These are phyloP conservation scores for Ogataea kodamae DNA, from an alignment of 805 yeast genomes.

Conservation along the genomic window DNA sequence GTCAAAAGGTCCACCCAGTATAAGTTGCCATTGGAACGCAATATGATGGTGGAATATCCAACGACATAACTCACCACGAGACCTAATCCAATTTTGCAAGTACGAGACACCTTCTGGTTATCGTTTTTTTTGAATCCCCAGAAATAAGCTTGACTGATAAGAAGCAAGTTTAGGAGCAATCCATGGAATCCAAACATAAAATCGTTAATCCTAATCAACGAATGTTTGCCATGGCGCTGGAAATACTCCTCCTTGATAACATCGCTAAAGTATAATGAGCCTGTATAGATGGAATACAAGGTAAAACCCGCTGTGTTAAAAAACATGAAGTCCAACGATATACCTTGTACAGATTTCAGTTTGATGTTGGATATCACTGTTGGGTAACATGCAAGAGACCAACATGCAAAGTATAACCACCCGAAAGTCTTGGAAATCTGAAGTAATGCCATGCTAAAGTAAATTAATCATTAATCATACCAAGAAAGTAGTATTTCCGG, in stretches of 20 bases:
- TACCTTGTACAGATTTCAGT: slow-evolving; percentile 34
- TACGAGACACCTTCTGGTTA: slow-evolving; percentile 26
- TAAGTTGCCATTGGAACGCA: slow-evolving; percentile 13
- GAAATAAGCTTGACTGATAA: slow-evolving; percentile 32
- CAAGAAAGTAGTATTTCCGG: background rate
- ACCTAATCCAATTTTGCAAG: slow-evolving; percentile 22
- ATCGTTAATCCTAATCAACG: slow-evolving; percentile 33
- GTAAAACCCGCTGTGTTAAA: slow-evolving; percentile 34
- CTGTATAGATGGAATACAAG: slow-evolving; percentile 31
- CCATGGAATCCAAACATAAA: slow-evolving; percentile 33
- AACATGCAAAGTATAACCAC: slow-evolving; percentile 30
- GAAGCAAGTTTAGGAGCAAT: slow-evolving; percentile 24
- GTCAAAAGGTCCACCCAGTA: slow-evolving; percentile 34
- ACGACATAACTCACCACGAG: slow-evolving; percentile 15
- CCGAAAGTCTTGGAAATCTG: slow-evolving; percentile 26
- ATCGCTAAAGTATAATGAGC: slow-evolving; percentile 20
- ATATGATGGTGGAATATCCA: slow-evolving; percentile 15
- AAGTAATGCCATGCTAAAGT: background rate
- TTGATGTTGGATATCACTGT: slow-evolving; percentile 31
- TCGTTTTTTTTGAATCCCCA: slow-evolving; percentile 35
- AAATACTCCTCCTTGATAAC: slow-evolving; percentile 30
- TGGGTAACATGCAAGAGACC: slow-evolving; percentile 35
- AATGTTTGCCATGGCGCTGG: slow-evolving; percentile 25
- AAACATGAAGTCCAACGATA: slow-evolving; percentile 34
- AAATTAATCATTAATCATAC: background rate